Conservation (phyloP, 2,329 filamentous ascomycete genomes). For the Rutstroemia sp. region DNA sequence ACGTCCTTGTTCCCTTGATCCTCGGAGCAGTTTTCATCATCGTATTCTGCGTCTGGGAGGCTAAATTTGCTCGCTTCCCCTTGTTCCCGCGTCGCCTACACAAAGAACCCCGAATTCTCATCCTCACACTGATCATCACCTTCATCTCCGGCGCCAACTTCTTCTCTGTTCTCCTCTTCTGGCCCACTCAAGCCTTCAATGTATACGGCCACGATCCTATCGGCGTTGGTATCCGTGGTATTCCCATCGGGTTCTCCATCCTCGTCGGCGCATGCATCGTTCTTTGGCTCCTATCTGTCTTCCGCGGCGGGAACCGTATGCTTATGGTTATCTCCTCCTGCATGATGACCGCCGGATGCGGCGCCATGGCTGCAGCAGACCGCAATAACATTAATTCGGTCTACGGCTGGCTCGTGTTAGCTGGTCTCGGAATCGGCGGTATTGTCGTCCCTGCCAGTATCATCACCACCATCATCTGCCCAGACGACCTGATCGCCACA, state of each 20-base stretch:
- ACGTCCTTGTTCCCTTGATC: constrained; percentile 47
- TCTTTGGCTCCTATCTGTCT: constrained; percentile 50
- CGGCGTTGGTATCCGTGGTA: constrained; percentile 53
- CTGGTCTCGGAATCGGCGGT: constrained; percentile 54
- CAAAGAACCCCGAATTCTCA: constrained; percentile 42
- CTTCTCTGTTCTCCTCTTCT: constrained; percentile 42
- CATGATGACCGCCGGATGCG: constrained; percentile 56
- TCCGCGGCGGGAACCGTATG: constrained; percentile 49
- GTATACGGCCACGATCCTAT: constrained; percentile 59
- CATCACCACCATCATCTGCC: constrained; percentile 62
- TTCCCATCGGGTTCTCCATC: constrained; percentile 57
- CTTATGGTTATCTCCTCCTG: constrained; percentile 52
- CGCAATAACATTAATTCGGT: constrained; percentile 47
- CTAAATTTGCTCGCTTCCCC: constrained; percentile 40
- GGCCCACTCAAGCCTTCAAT: constrained; percentile 54
- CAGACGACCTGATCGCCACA: constrained; percentile 63
- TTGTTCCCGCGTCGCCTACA: constrained; percentile 44
- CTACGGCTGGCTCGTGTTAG: constrained; percentile 50
- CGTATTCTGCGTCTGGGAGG: constrained; percentile 46
- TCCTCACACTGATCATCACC: constrained; percentile 48
- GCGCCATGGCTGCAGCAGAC: constrained; percentile 43
- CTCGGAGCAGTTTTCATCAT: constrained; percentile 40
- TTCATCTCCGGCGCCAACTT: constrained; percentile 52
- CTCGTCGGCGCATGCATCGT: constrained; percentile 52
- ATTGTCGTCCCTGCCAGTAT: constrained; percentile 62